Conservation (phyloP, 768 basidiomycete species). For the Leucogyrophana mollusca region DNA sequence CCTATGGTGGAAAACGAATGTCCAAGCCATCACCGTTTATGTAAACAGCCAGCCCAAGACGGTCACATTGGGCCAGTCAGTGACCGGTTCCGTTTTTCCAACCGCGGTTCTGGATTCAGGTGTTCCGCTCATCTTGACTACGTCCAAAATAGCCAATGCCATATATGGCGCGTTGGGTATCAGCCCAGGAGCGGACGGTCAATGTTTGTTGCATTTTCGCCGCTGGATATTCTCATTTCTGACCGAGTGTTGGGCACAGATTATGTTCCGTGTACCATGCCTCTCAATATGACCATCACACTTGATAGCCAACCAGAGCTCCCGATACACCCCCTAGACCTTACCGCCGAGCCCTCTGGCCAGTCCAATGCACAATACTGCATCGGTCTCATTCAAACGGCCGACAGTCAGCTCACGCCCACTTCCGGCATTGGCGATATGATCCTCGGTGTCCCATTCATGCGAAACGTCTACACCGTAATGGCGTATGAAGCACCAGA, state of each 20-base stretch:
- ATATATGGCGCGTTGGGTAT: slow-evolving; percentile 78
- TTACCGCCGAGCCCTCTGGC: slow-evolving; percentile 48
- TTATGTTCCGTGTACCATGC: slow-evolving; percentile 69
- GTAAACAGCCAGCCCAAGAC: slow-evolving; percentile 40
- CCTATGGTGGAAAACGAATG: slow-evolving; percentile 61
- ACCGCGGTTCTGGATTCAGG: slow-evolving; percentile 76
- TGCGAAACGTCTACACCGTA: slow-evolving; percentile 76
- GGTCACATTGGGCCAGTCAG: slow-evolving; percentile 40
- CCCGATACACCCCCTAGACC: slow-evolving; percentile 73
- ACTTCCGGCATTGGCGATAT: slow-evolving; percentile 55
- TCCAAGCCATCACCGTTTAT: slow-evolving; percentile 62
- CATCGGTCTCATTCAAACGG: slow-evolving; percentile 66
- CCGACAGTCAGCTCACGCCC: slow-evolving; percentile 39
- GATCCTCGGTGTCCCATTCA: slow-evolving; percentile 76
- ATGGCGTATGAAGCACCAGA: slow-evolving; percentile 61
- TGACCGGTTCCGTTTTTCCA: slow-evolving; percentile 43
- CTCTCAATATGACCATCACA: slow-evolving; percentile 71
- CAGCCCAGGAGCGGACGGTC: slow-evolving; percentile 54
- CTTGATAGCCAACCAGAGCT: slow-evolving; percentile 57
- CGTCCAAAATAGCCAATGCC: slow-evolving; percentile 60
- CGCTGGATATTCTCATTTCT: slow-evolving; percentile 5
- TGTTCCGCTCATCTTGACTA: slow-evolving; percentile 63
- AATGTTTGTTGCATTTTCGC: slow-evolving; percentile 46
- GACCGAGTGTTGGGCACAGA: slow-evolving; percentile 39
- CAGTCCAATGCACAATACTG: slow-evolving; percentile 47